A percentile compares a stretch with the other conserved stretches of the same genome.
phyloP scores from a whole-genome alignment of 78 protist genomes.

The Bodo saltans region DNA sequence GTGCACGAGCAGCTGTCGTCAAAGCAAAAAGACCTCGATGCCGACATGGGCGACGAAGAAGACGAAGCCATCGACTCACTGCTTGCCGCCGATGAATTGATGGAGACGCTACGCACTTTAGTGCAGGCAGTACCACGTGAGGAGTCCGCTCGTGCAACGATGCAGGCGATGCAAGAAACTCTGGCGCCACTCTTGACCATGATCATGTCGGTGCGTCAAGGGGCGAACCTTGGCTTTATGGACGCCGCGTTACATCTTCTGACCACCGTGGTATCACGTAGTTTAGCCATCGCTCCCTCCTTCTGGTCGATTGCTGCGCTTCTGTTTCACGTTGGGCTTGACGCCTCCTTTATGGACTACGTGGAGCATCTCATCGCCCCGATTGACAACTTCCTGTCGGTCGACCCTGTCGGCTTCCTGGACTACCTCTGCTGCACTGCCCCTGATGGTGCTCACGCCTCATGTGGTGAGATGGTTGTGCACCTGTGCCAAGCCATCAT shows the following conservation, averaged over 20 bases:
- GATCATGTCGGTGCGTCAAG: background rate
- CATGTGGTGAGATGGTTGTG: too few relatives aligned
- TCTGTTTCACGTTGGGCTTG: background rate
- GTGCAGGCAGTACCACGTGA: background rate
- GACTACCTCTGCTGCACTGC: background rate
- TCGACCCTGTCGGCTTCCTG: conserved; percentile 13
- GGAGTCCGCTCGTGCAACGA: background rate
- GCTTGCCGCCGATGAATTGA: background rate
- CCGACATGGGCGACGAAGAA: background rate
- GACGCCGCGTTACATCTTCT: background rate
- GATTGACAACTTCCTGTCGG: conserved; percentile 31
- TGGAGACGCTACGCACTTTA: background rate
- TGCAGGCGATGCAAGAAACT: background rate
- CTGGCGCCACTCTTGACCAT: background rate
- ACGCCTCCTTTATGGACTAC: background rate
- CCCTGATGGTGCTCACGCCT: too few relatives aligned
- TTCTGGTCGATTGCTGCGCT: background rate
- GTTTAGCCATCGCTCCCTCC: background rate
- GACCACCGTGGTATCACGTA: background rate
- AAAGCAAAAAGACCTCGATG: too few relatives aligned
- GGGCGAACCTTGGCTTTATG: background rate
- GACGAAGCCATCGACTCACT: background rate
- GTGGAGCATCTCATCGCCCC: background rate
- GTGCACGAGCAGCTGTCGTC: background rate
- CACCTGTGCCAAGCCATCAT: background rate